phyloP scores from a whole-genome alignment of 1,284 basidiomycete genomes.

The Cutaneotrichosporon mucoides region DNA sequence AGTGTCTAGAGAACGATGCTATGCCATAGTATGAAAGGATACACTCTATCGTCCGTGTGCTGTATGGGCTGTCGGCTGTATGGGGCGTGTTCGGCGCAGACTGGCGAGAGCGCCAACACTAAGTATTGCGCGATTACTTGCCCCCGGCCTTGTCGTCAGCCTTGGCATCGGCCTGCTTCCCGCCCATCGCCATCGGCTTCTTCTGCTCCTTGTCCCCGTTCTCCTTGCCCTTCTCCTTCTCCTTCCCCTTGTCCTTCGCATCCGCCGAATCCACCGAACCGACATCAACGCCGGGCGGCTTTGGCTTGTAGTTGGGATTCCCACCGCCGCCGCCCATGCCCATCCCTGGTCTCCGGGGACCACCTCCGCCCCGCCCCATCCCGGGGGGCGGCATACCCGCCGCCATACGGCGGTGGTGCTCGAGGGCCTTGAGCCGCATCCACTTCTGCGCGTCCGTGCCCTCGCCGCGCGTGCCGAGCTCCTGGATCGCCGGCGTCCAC shows the following conservation, averaged over 20 bases:
- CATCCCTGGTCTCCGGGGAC: conserved; percentile 11
- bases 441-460: conserved; percentile 48
- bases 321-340: conserved; percentile 34
- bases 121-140: no score
- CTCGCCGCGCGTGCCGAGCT: conserved; percentile 38
- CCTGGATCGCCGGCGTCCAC: conserved; percentile 27
- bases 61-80: no score
- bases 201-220: not conserved
- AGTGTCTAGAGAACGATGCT: no score
- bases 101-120: no score
- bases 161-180: no score
- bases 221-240: no score
- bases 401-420: not conserved
- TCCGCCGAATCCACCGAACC: not conserved
- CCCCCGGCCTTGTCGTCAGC: no score
- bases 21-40: no score
- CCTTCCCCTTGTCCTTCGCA: no score
- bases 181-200: no score
- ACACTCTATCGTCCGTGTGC: no score
- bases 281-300: not conserved
- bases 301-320: conserved; percentile 5
- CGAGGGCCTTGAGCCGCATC: conserved; percentile 25
- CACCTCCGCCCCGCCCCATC: not conserved
- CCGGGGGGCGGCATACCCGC: not conserved
- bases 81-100: no score